phyloP scores from a whole-genome alignment of 768 basidiomycete genomes.

The Suillus plorans region DNA sequence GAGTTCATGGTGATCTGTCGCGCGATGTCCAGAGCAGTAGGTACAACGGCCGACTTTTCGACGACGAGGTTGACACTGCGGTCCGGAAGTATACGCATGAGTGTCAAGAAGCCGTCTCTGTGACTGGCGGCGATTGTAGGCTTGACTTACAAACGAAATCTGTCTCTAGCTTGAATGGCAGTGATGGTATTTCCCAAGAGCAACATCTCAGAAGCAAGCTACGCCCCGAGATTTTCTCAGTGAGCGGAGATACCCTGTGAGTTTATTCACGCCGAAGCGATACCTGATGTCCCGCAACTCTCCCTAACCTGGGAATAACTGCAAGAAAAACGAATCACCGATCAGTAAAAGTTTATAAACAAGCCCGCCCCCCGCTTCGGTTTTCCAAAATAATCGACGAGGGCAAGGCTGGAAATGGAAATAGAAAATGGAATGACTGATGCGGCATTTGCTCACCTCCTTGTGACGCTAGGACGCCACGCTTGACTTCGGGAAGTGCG shows the following conservation, averaged over 20 bases:
- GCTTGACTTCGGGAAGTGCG: constrained; percentile 74
- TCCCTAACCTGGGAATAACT: constrained; percentile 70
- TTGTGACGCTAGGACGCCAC: constrained; percentile 70
- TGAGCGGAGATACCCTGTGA: constrained; percentile 12
- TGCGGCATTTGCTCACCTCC: constrained; percentile 50
- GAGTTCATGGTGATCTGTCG: constrained; percentile 60
- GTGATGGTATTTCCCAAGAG: constrained; percentile 68
- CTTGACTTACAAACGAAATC: constrained; percentile 71
- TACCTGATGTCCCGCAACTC: constrained; percentile 76
- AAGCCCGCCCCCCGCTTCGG: constrained; percentile 5
- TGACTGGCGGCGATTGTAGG: constrained; percentile 14
- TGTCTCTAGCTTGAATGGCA: constrained; percentile 63
- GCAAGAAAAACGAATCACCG: constrained; percentile 1
- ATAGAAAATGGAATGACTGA: neutral
- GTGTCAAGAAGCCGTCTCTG: neutral
- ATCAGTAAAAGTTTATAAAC: constrained; percentile 15
- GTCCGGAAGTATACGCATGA: constrained; percentile 15
- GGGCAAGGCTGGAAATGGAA: neutral
- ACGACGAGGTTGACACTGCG: constrained; percentile 72
- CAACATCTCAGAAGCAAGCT: constrained; percentile 78
- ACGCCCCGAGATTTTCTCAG: constrained; percentile 17
- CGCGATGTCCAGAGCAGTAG: constrained; percentile 63
- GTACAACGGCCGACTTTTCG: constrained; percentile 47
- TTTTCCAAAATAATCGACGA: constrained; percentile 4
- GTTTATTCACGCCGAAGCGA: constrained; percentile 9